phyloP scores from a whole-genome alignment of 2,329 filamentous ascomycete genomes.

The Sporothrix inflata region DNA sequence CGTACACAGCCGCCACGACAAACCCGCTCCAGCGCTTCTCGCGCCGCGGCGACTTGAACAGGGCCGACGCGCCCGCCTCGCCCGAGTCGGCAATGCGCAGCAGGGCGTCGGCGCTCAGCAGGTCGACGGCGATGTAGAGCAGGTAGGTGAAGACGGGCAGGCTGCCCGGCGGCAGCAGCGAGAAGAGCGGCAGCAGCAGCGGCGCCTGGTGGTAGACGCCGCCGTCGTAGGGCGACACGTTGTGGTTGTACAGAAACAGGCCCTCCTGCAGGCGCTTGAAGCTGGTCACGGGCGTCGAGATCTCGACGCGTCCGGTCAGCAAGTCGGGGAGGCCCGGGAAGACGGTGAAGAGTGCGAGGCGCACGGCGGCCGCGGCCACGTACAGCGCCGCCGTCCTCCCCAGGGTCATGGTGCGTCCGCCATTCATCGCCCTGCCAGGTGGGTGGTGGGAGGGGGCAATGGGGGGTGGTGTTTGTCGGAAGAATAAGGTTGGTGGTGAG shows the following conservation, averaged over 20 bases:
- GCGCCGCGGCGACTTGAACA: constrained; percentile 78
- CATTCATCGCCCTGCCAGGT: constrained; percentile 32
- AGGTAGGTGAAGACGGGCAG: constrained; percentile 76
- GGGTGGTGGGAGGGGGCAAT: constrained; percentile 13
- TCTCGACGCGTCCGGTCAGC: constrained; percentile 88
- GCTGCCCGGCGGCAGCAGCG: constrained; percentile 73
- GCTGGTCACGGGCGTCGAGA: constrained; percentile 95
- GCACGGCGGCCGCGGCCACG: constrained; percentile 73
- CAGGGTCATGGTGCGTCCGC: constrained; percentile 35
- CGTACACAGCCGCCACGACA: constrained; percentile 78
- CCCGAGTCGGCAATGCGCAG: constrained; percentile 79
- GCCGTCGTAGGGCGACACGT: constrained; percentile 95
- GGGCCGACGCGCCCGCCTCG: constrained; percentile 71
- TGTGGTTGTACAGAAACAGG: constrained; percentile 91
- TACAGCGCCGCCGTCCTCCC: constrained; percentile 68
- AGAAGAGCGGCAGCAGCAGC: constrained; percentile 87
- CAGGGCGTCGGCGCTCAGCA: constrained; percentile 80
- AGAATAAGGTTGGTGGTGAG: too few relatives aligned
- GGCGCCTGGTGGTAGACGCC: constrained; percentile 84
- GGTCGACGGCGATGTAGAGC: constrained; percentile 79
- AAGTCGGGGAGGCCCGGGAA: constrained; percentile 85
- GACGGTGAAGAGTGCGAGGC: constrained; percentile 75
- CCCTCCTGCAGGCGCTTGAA: constrained; percentile 99
- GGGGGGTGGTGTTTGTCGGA: neutral
- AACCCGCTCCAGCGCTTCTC: constrained; percentile 73